A percentile compares a stretch with the other conserved stretches of the same genome.
Conservation (phyloP, 2,329 filamentous ascomycete species). For the Colletotrichum musae region DNA sequence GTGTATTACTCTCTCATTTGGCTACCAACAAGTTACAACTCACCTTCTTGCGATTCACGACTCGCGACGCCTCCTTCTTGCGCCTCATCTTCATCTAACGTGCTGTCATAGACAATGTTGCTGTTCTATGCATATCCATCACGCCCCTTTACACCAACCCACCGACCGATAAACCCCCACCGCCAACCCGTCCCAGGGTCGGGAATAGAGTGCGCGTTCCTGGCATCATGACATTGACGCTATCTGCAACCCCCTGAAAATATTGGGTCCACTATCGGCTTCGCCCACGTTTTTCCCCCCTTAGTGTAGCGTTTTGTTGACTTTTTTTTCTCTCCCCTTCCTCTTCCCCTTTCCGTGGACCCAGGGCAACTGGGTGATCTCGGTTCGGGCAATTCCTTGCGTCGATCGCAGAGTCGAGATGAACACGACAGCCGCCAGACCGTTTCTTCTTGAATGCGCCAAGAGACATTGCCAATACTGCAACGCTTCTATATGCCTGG, state of each 20-base stretch:
- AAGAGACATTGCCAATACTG: slow-evolving; percentile 7
- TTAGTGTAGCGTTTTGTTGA: background rate
- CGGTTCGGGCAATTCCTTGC: slow-evolving; percentile 27
- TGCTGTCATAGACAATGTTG: background rate
- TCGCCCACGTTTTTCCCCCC: slow-evolving; percentile 25
- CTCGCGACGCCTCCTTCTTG: background rate
- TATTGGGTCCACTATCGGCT: slow-evolving; percentile 22
- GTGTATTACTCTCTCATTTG: too few species aligned
- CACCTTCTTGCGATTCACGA: background rate
- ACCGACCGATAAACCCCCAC: background rate
- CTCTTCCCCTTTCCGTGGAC: slow-evolving; percentile 9
- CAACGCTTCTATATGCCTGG: background rate
- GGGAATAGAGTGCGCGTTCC: slow-evolving; percentile 23
- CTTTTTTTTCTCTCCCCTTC: background rate
- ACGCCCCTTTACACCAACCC: background rate
- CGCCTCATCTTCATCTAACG: background rate
- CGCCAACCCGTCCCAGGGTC: background rate
- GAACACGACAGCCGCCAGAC: slow-evolving; percentile 31
- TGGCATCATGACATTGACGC: slow-evolving; percentile 11
- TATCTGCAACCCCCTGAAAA: slow-evolving; percentile 5
- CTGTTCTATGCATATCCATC: background rate
- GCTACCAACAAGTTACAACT: too few species aligned
- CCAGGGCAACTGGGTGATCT: slow-evolving; percentile 4
- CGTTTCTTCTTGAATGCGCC: slow-evolving; percentile 33
- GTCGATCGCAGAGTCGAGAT: slow-evolving; percentile 38